Conservation (phyloP, 352 stramenopile genomes). For the Pythium scleroteichum region DNA sequence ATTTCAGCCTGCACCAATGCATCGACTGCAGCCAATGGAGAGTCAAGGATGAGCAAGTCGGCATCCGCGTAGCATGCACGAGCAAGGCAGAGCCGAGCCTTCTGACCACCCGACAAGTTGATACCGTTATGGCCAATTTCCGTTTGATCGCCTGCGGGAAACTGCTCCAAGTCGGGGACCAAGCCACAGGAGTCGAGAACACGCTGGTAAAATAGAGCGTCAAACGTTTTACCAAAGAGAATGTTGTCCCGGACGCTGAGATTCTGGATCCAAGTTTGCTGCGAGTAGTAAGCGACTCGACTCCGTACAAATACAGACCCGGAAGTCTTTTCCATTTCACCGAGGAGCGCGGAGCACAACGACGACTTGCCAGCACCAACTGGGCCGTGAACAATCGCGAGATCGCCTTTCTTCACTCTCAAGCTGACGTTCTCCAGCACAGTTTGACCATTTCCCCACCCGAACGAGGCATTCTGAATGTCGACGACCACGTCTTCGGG, state of each 20-base stretch:
- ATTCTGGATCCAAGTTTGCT: constrained; percentile 88
- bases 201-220: constrained; percentile 35
- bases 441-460: constrained; percentile 25
- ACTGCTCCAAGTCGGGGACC: constrained; percentile 74
- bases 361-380: constrained; percentile 62
- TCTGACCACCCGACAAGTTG: constrained; percentile 93
- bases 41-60: constrained; percentile 88
- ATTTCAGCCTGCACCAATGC: constrained; percentile 90
- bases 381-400: constrained; percentile 47
- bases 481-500: constrained; percentile 23
- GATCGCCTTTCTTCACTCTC: constrained; percentile 38
- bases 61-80: constrained; percentile 74
- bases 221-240: constrained; percentile 84
- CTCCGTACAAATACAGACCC: constrained; percentile 46
- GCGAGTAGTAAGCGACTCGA: constrained; percentile 67
- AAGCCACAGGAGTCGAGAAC: constrained; percentile 85
- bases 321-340: constrained; percentile 79
- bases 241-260: constrained; percentile 71
- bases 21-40: constrained; percentile 92
- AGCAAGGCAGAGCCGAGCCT: constrained; percentile 45
- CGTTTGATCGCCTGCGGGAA: constrained; percentile 87
- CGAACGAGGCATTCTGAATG: constrained; percentile 38
- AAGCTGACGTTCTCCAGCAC: constrained; percentile 43
- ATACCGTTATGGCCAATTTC: constrained; percentile 97
- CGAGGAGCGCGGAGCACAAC: constrained; percentile 47